phyloP scores from a whole-genome alignment of 148 eudicot genomes.

The Amaranthus palmeri region DNA sequence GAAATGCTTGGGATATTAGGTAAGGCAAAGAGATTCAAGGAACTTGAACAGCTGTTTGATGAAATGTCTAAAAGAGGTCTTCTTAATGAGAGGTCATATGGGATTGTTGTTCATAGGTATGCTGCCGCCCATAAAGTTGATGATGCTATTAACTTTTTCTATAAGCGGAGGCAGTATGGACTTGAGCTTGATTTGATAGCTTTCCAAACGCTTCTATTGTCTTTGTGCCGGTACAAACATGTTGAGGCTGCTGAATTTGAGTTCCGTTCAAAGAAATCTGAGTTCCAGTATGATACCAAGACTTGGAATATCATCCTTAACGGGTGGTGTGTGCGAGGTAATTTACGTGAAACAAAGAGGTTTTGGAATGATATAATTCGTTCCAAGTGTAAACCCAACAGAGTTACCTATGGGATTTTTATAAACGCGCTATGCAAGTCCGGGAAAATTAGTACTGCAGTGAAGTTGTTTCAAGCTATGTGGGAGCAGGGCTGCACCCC shows the following conservation, averaged over 20 bases:
- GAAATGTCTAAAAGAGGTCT: slow-evolving; percentile 61
- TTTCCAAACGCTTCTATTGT: slow-evolving; percentile 60
- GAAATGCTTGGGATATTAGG: slow-evolving; percentile 71
- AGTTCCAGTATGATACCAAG: slow-evolving; percentile 50
- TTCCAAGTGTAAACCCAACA: slow-evolving; percentile 51
- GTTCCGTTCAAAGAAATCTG: slow-evolving; percentile 47
- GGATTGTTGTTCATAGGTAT: slow-evolving; percentile 53
- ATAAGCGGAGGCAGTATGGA: slow-evolving; percentile 56
- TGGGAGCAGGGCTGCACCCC: slow-evolving; percentile 60
- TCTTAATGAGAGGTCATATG: slow-evolving; percentile 57
- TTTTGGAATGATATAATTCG: slow-evolving; percentile 69
- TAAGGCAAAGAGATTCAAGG: slow-evolving; percentile 52
- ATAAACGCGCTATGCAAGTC: slow-evolving; percentile 61
- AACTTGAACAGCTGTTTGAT: slow-evolving; percentile 49
- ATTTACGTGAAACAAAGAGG: slow-evolving; percentile 66
- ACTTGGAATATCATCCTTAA: slow-evolving; percentile 76
- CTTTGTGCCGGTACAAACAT: slow-evolving; percentile 66
- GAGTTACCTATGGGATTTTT: slow-evolving; percentile 60
- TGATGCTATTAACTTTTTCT: slow-evolving; percentile 49
- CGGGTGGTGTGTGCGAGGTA: slow-evolving; percentile 80
- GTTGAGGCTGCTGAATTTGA: slow-evolving; percentile 71
- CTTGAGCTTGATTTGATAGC: slow-evolving; percentile 50
- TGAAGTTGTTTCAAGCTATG: slow-evolving; percentile 56
- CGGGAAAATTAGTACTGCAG: slow-evolving; percentile 58
- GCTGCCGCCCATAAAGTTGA: slow-evolving; percentile 70